phyloP scores from a whole-genome alignment of 2,329 filamentous ascomycete species.

The Fusarium sp. region DNA sequence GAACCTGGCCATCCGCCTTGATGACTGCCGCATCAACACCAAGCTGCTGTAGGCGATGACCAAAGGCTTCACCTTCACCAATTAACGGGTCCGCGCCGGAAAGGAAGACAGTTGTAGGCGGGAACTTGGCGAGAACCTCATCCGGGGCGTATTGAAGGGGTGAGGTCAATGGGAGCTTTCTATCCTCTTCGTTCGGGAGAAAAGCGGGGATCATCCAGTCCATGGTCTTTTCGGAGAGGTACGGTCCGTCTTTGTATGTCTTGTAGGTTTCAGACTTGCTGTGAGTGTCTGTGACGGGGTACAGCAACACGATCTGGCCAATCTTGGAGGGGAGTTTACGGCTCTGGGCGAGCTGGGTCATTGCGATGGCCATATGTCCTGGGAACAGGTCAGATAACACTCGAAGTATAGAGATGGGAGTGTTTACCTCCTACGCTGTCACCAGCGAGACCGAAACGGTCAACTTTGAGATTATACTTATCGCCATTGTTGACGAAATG shows the following conservation, averaged over 20 bases:
- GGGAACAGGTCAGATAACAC: not conserved
- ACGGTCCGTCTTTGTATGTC: conserved; percentile 18
- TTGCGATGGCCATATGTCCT: conserved; percentile 29
- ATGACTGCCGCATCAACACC: conserved; percentile 2
- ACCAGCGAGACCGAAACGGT: conserved; percentile 8
- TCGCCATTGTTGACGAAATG: conserved; percentile 8
- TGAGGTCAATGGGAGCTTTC: conserved; percentile 17
- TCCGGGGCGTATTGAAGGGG: conserved; percentile 1
- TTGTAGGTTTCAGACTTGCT: conserved; percentile 17
- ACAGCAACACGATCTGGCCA: conserved; percentile 4
- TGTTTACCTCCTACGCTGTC: conserved; percentile 21
- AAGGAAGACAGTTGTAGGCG: conserved; percentile 4
- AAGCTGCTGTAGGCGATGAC: conserved; percentile 6
- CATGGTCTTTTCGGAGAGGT: conserved; percentile 26
- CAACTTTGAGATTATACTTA: conserved; percentile 1
- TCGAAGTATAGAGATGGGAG: rapidly evolving
- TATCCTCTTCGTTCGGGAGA: not conserved
- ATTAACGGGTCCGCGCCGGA: conserved; percentile 16
- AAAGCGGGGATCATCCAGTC: conserved; percentile 29
- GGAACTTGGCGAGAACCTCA: conserved; percentile 15
- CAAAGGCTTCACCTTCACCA: conserved; percentile 15
- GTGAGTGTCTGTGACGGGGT: conserved; percentile 22
- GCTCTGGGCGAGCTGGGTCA: conserved; percentile 8
- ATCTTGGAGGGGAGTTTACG: conserved; percentile 3
- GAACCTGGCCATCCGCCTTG: conserved; percentile 20